Base-by-base conservation (phyloP, 2,329 filamentous ascomycete genomes). In the Alternaria dauci region DNA sequence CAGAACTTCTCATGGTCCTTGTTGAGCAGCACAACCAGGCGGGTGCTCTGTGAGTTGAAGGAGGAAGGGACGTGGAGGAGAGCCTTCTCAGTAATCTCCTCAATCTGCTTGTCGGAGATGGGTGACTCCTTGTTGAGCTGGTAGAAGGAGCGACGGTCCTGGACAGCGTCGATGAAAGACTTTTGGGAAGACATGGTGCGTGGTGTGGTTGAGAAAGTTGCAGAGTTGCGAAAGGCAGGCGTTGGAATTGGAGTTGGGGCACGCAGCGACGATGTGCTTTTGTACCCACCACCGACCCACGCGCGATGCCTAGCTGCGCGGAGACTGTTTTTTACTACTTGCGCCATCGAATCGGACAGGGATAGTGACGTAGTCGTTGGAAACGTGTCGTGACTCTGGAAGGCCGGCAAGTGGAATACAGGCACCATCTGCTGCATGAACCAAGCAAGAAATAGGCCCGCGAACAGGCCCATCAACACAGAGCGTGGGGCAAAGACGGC, bases 41-140 rank as follows among this genome's bases (percentile, higher is more conserved):
- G 89, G 68, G 91, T 90, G 69, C 88, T 88, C 83, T 97, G 94
- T 42, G 88, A 91, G 88, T 97, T 97, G 89, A 97, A 97, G 66
- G 89, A 88, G 53, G 87, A 90, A 42, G 94, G 94, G 2, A 90
- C 85, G 78, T 93, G 84, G 61, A 87, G 82, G 68, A 95, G 83
- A 55, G 88, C 84, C 59, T 82, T 73, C 53, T 81, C 77, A 59
- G 81, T 85, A 74, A 94, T 87, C 71, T 91, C 86, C 72, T 86
- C 81, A 79, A 94, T 83, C 72, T 86, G 83, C 56, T 81, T 78
- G 68, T 84, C 83, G 71, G 83, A 77, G 77, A 90, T 82, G 74
- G 87, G 74, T 26, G 89, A 83, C 63, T 86, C 80, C 81, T 90
- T 89, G 83, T 83, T 86, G 59, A 92, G 86, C 53, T 83, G 79